phyloP scores from a whole-genome alignment of 2,329 filamentous ascomycete genomes.

The Botrytis deweyae region DNA sequence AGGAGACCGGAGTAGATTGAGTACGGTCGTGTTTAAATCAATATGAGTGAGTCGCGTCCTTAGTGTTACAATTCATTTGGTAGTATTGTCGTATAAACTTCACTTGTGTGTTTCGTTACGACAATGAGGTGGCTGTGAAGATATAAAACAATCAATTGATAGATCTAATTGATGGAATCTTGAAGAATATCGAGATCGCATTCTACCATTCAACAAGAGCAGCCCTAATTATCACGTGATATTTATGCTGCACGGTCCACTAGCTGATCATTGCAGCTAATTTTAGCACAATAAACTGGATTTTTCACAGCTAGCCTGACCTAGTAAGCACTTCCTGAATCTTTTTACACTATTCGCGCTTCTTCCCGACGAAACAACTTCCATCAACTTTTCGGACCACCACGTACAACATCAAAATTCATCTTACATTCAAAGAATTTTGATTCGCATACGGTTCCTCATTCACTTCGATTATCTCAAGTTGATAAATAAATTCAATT shows the following conservation, averaged over 20 bases:
- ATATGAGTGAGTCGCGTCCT: neutral
- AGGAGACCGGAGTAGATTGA: neutral
- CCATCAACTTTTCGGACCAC: conserved; percentile 10
- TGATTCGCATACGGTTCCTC: neutral
- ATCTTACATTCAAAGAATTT: neutral
- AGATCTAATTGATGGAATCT: neutral
- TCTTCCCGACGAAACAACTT: conserved; percentile 16
- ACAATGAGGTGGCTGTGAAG: neutral
- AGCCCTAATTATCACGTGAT: neutral
- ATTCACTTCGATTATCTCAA: neutral
- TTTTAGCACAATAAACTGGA: neutral
- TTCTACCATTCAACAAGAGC: neutral
- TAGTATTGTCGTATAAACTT: neutral
- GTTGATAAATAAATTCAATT: neutral
- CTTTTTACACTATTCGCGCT: neutral
- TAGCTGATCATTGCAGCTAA: neutral
- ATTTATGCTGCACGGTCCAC: rapidly evolving
- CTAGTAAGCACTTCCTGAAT: neutral
- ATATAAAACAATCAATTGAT: neutral
- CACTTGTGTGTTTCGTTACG: neutral
- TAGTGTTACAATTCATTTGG: neutral
- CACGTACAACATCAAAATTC: neutral
- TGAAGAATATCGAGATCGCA: neutral
- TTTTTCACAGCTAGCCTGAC: neutral
- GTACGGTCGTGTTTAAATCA: neutral